These are phyloP conservation scores for Trifolium pratense DNA, from an alignment of 306 rosid genomes.

Conservation along the genomic window DNA sequence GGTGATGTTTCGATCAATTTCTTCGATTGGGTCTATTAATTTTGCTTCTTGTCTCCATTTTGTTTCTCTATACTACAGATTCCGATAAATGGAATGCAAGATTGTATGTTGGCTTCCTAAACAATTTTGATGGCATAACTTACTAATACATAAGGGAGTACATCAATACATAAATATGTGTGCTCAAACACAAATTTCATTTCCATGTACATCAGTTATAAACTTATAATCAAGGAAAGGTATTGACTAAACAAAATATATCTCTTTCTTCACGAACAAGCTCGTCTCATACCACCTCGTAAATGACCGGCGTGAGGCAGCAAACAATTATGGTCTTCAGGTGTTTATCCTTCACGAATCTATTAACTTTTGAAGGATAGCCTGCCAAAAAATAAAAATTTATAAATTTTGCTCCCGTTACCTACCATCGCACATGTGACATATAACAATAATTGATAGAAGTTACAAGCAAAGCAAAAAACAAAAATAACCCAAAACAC, in stretches of 20 bases:
- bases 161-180: neutral
- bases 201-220: conserved; percentile 28
- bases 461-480: conserved; percentile 10
- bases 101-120: conserved; percentile 3
- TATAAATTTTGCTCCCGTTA: conserved; percentile 28
- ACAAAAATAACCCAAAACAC: conserved; percentile 19
- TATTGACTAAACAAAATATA: conserved; percentile 3
- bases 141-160: neutral
- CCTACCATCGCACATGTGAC: conserved; percentile 7
- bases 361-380: conserved; percentile 63
- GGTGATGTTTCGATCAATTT: neutral
- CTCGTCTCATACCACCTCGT: conserved; percentile 1
- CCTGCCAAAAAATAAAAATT: conserved; percentile 56
- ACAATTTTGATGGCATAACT: neutral
- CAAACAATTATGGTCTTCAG: conserved; percentile 31
- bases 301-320: conserved; percentile 30
- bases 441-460: conserved; percentile 13
- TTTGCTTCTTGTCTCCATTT: neutral
- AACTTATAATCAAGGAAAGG: neutral
- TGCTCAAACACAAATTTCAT: neutral
- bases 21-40: neutral
- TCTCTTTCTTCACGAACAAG: conserved; percentile 21
- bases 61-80: neutral
- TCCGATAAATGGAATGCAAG: neutral
- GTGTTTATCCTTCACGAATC: conserved; percentile 54